phyloP scores from a whole-genome alignment of 2,329 filamentous ascomycete genomes.

The Penicillium sp. region DNA sequence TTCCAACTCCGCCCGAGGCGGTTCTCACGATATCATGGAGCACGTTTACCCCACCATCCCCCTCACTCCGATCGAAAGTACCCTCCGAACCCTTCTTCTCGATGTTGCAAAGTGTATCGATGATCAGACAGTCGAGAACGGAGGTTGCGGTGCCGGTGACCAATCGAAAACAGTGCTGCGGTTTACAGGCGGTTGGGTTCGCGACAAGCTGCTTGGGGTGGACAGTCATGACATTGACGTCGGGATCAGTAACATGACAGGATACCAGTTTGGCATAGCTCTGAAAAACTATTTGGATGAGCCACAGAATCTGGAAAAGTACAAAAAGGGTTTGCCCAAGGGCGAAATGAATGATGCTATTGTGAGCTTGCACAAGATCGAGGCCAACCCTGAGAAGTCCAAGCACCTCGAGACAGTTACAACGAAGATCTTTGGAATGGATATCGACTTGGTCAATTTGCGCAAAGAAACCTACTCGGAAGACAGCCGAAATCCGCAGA shows the following conservation, averaged over 20 bases:
- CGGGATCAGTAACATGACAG: slow-evolving; percentile 47
- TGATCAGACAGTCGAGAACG: slow-evolving; percentile 38
- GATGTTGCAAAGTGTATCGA: slow-evolving; percentile 70
- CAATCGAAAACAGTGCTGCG: slow-evolving; percentile 37
- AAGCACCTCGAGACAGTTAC: slow-evolving; percentile 93
- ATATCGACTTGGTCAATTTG: slow-evolving; percentile 91
- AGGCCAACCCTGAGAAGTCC: slow-evolving; percentile 88
- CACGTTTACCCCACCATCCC: slow-evolving; percentile 39
- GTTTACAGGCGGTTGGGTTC: slow-evolving; percentile 48
- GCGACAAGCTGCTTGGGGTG: slow-evolving; percentile 46
- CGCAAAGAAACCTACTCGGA: slow-evolving; percentile 84
- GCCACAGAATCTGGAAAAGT: slow-evolving; percentile 38
- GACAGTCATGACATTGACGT: slow-evolving; percentile 47
- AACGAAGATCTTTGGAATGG: slow-evolving; percentile 74
- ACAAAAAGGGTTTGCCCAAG: slow-evolving; percentile 41
- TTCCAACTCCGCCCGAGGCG: slow-evolving; percentile 21
- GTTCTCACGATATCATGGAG: slow-evolving; percentile 22
- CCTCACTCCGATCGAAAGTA: slow-evolving; percentile 65
- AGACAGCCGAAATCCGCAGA: slow-evolving; percentile 81
- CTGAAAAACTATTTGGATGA: slow-evolving; percentile 42
- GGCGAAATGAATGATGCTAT: slow-evolving; percentile 58
- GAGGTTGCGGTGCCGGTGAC: slow-evolving; percentile 19
- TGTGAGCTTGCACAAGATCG: slow-evolving; percentile 77
- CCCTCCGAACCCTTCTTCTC: slow-evolving; percentile 68
- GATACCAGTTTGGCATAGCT: slow-evolving; percentile 42